These are phyloP conservation scores for Tetragonia tetragonoides DNA, from an alignment of 148 eudicot genomes.

Conservation along the genomic window DNA sequence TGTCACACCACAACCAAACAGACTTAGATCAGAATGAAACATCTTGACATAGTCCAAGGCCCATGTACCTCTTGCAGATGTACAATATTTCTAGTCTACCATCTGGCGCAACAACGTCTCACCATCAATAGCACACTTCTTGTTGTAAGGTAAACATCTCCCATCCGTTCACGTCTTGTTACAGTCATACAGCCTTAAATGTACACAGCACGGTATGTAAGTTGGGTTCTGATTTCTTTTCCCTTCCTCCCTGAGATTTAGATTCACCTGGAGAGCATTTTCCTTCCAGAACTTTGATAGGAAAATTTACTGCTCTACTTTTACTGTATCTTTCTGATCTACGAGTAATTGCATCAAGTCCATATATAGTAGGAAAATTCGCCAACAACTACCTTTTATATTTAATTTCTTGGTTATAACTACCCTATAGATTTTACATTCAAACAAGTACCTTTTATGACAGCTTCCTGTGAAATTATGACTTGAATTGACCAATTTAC, in stretches of 20 bases:
- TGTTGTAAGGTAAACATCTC: not conserved
- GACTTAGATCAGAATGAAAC: not conserved
- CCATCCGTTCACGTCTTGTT: not conserved
- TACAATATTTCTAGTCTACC: not conserved
- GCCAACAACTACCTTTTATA: too few species aligned
- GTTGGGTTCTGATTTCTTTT: not conserved
- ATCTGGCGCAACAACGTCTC: not conserved
- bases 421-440: too few species aligned
- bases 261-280: not conserved
- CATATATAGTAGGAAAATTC: not conserved
- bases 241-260: not conserved
- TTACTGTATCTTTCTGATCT: not conserved
- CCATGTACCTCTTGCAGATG: not conserved
- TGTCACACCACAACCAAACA: conserved; percentile 15
- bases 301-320: not conserved
- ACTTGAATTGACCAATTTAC: too few species aligned
- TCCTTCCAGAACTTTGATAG: not conserved
- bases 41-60: not conserved
- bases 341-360: not conserved
- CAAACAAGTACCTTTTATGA: too few species aligned
- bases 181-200: not conserved
- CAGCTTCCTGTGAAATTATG: too few species aligned
- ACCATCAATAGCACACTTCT: not conserved
- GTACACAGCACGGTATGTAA: not conserved
- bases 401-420: too few species aligned